Percentiles rank a stretch among this genome's conserved stretches.
These are phyloP conservation scores for Plectosphaerella plurivora DNA, from an alignment of 2,329 filamentous ascomycete species.

Conservation along the genomic window DNA sequence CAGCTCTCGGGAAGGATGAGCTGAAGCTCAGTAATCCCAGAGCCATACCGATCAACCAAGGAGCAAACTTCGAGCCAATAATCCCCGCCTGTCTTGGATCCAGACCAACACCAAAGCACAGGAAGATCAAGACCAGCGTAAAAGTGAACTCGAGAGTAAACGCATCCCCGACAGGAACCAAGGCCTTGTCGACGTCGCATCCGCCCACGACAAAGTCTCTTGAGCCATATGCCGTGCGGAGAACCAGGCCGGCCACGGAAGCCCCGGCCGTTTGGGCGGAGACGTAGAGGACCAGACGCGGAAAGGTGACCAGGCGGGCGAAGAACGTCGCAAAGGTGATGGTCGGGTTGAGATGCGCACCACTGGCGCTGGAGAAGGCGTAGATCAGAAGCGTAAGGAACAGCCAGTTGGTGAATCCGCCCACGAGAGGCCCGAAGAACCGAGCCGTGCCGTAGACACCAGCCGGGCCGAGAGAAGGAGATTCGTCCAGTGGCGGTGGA, in stretches of 20 bases:
- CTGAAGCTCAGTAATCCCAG: conserved; percentile 30
- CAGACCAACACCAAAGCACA: conserved; percentile 49
- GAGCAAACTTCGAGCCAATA: conserved; percentile 43
- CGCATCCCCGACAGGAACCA: conserved; percentile 20
- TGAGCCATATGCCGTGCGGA: conserved; percentile 21
- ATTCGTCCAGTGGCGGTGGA: too few species aligned
- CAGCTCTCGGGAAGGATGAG: conserved; percentile 19
- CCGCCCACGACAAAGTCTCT: conserved; percentile 22
- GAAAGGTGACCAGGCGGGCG: conserved; percentile 42
- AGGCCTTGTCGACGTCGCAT: conserved; percentile 19
- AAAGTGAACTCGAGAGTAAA: conserved; percentile 45
- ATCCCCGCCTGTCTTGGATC: conserved; percentile 45
- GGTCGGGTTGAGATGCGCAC: conserved; percentile 49
- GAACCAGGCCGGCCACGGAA: conserved; percentile 20
- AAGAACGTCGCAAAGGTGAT: conserved; percentile 51
- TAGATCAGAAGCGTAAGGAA: conserved; percentile 44
- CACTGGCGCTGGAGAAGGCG: conserved; percentile 41
- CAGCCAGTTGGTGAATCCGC: conserved; percentile 22
- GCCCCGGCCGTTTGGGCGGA: conserved; percentile 40
- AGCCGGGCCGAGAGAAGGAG: too few species aligned
- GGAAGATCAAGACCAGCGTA: conserved; percentile 40
- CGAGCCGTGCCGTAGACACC: too few species aligned
- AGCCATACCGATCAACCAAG: conserved; percentile 41
- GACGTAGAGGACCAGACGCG: conserved; percentile 44
- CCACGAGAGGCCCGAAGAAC: conserved; percentile 23